Conservation (phyloP, 176 grass and related monocot species). For the Phoenix roebelenii region DNA sequence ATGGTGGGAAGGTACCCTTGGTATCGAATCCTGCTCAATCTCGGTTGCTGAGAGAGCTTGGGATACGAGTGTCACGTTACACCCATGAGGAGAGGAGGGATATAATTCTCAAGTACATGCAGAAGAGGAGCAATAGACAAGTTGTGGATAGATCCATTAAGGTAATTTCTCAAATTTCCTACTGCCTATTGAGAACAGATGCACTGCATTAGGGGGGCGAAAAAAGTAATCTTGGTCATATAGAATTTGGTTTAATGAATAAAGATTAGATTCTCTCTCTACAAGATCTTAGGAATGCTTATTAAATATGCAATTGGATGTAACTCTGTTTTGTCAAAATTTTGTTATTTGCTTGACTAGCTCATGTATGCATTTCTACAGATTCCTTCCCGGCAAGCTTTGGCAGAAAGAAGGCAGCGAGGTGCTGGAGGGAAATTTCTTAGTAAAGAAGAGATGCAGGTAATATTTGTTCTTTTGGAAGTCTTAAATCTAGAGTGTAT, state of each 20-base stretch:
- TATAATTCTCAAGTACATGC: slow-evolving; percentile 92
- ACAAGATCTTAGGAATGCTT: slow-evolving; percentile 1
- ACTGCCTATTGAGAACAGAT: too few species aligned
- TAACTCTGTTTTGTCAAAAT: background rate
- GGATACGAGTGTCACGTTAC: slow-evolving; percentile 72
- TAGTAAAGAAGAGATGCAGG: slow-evolving; percentile 68
- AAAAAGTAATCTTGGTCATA: background rate
- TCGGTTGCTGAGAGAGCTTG: slow-evolving; percentile 71
- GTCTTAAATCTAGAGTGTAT: background rate
- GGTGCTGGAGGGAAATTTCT: slow-evolving; percentile 77
- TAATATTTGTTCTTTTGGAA: slow-evolving; percentile 18
- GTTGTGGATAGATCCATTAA: slow-evolving; percentile 48
- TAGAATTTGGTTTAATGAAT: background rate
- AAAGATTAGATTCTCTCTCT: too few species aligned
- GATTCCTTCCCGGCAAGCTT: slow-evolving; percentile 73
- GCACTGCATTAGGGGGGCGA: too few species aligned
- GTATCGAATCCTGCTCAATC: slow-evolving; percentile 29
- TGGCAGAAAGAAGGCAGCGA: slow-evolving; percentile 72
- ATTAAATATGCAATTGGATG: slow-evolving; percentile 1
- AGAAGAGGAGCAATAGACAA: slow-evolving; percentile 83
- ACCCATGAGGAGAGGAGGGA: slow-evolving; percentile 87
- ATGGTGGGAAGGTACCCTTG: background rate
- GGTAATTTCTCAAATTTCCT: slow-evolving; percentile 16
- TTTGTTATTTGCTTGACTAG: background rate
- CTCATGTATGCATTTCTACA: slow-evolving; percentile 10